Evolutionary conservation across 2,329 filamentous ascomycete genomes (phyloP).

Genomic region (Dichotomopilus funicola): DNA sequence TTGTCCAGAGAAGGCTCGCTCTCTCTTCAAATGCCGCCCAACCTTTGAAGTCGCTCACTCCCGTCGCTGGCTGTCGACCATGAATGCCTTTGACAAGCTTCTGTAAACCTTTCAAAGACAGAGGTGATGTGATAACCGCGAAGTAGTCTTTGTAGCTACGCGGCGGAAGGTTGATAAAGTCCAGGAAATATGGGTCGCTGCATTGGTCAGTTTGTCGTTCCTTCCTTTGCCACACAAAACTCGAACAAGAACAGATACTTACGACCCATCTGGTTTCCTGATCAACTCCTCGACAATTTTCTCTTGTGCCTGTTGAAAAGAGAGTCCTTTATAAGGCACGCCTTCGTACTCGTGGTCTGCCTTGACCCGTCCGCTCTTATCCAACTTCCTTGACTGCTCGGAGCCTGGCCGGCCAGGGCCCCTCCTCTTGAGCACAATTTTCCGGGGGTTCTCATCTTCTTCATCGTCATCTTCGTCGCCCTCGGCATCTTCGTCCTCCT

Average conservation of each 20-base stretch:
- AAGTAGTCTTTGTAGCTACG: slow-evolving; percentile 80
- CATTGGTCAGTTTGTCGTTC: slow-evolving; percentile 31
- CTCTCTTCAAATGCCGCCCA: slow-evolving; percentile 80
- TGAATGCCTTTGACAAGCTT: slow-evolving; percentile 70
- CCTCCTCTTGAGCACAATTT: slow-evolving; percentile 23
- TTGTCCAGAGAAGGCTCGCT: slow-evolving; percentile 75
- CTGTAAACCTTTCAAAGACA: slow-evolving; percentile 70
- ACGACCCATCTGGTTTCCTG: slow-evolving; percentile 61
- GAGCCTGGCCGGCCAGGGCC: slow-evolving; percentile 31
- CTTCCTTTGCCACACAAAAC: slow-evolving; percentile 9
- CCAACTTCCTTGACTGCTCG: slow-evolving; percentile 26
- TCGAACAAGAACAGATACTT: slow-evolving; percentile 20
- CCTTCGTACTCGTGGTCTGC: slow-evolving; percentile 49
- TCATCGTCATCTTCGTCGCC: slow-evolving; percentile 28
- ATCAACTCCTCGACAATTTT: slow-evolving; percentile 74
- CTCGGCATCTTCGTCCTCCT: slow-evolving; percentile 24
- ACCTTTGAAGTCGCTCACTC: slow-evolving; percentile 63
- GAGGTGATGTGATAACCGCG: slow-evolving; percentile 70
- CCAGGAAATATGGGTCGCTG: slow-evolving; percentile 60
- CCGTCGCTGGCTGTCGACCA: slow-evolving; percentile 58
- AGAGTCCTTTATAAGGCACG: slow-evolving; percentile 62
- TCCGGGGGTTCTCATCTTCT: slow-evolving; percentile 20
- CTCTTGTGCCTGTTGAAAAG: slow-evolving; percentile 79
- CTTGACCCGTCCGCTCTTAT: slow-evolving; percentile 29
- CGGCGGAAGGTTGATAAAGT: slow-evolving; percentile 73